These are phyloP conservation scores for Fusarium sp. DNA, from an alignment of 2,329 filamentous ascomycete genomes.

Conservation along the genomic window DNA sequence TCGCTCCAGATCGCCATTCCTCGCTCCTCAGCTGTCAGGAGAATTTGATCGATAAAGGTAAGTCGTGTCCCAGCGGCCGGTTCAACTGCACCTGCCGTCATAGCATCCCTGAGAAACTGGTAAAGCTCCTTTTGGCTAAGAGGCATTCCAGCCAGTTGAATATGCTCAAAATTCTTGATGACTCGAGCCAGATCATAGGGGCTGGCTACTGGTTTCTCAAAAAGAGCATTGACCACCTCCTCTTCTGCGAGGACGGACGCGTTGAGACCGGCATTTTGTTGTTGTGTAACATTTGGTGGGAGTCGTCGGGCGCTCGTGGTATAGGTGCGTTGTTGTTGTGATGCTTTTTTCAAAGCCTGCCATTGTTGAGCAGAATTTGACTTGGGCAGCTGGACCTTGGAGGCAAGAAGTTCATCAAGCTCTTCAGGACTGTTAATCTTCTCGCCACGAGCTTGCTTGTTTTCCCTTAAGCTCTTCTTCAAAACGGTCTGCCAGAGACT, in stretches of 20 bases:
- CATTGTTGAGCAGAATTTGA: constrained; percentile 48
- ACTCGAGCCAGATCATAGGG: constrained; percentile 35
- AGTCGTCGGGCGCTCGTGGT: constrained; percentile 48
- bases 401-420: constrained; percentile 46
- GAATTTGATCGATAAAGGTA: constrained; percentile 55
- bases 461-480: constrained; percentile 48
- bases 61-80: constrained; percentile 47
- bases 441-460: constrained; percentile 47
- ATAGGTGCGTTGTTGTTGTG: constrained; percentile 50
- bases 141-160: constrained; percentile 52
- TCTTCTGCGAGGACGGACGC: not conserved
- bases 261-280: too few relatives aligned
- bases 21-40: constrained; percentile 59
- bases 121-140: constrained; percentile 51
- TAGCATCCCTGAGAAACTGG: constrained; percentile 53
- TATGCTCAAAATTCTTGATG: constrained; percentile 50
- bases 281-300: constrained; percentile 1
- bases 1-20: constrained; percentile 56
- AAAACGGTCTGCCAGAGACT: constrained; percentile 60
- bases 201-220: not conserved
- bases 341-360: constrained; percentile 50
- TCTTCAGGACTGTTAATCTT: constrained; percentile 35
- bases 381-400: constrained; percentile 49
- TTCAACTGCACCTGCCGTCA: constrained; percentile 42
- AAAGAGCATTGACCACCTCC: not conserved